Base-by-base conservation (phyloP, 306 rosid genomes). In the Cicer pinnatifidum region DNA sequence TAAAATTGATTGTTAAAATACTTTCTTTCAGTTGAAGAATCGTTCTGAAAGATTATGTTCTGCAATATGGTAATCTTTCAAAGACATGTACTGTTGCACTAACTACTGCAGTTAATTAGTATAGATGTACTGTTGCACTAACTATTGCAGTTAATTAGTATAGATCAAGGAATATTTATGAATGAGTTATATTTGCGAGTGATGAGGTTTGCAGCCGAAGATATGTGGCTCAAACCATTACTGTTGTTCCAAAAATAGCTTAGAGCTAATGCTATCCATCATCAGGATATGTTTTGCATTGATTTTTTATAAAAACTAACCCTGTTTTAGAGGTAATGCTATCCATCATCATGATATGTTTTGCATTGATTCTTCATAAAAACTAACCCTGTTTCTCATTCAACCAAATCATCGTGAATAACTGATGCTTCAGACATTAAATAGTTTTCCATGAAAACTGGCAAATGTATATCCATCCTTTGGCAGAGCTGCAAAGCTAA, bases 1-100 rank as follows among this genome's bases (percentile, higher is more conserved):
- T 75, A 76, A 72, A 71, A 67, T 43, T 59, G 38, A 47, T 47
- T 23, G 63, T 67, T 71, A 67, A 38, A 54, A 62, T 58, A 58
- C 15, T 54, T 5, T 41, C 66, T 51, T 62, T 81, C 65, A 43
- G 59, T 75, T 56, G 77, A 75, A 75, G 1, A 74, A 68, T 61
- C 60, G 35, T 68, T 60, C 17, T 12, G 73, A n/a, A n/a, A n/a
- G n/a, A n/a, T n/a, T n/a, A n/a, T n/a, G 35, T 68, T 60, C 17
- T 12, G 73, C 45, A 11, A 66, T 46, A 37, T 41, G 17, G 40
- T 17, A 63, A 23, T 65, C 58, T 71, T 67, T 67, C 56, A 59
- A 71, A 45, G 63, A 41, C 46, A 33, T 38, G 5, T 28, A 28
- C 5, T 28, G 5, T 28, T 28, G 35, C 35, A 28, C 35, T 28